Conservation (phyloP, 192 early-diverging fungal genomes). For the Phlyctochytrium planicorne region DNA sequence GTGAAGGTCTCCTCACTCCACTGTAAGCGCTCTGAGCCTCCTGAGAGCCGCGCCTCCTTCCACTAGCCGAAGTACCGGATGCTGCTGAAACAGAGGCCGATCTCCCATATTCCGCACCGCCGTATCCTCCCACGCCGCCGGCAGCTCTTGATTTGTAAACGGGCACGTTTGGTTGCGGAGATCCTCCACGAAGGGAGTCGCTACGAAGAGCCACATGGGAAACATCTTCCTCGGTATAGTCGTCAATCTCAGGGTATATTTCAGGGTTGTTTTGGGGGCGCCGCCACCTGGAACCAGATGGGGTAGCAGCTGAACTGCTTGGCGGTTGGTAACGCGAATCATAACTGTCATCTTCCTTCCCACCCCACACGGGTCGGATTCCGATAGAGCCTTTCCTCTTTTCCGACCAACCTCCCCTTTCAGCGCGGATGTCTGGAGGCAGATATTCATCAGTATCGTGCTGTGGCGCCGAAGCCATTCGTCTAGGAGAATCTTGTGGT, state of each 20-base stretch:
- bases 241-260: too few species aligned
- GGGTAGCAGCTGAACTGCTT: too few species aligned
- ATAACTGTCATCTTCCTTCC: background rate
- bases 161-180: background rate
- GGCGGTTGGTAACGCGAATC: background rate
- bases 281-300: too few species aligned
- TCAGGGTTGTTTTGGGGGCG: background rate
- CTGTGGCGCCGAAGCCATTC: background rate
- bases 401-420: background rate
- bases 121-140: background rate
- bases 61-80: background rate
- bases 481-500: background rate
- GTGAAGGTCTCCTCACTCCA: background rate
- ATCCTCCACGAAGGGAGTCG: slow-evolving; percentile 4
- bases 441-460: background rate
- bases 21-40: background rate
- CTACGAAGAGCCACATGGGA: background rate
- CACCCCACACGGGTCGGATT: background rate
- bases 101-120: background rate
- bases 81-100: background rate
- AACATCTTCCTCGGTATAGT: background rate
- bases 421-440: background rate
- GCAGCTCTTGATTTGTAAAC: background rate
- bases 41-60: background rate
- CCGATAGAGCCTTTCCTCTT: background rate